These are phyloP conservation scores for Sporothrix protearum DNA, from an alignment of 2,329 filamentous ascomycete genomes.

Conservation along the genomic window DNA sequence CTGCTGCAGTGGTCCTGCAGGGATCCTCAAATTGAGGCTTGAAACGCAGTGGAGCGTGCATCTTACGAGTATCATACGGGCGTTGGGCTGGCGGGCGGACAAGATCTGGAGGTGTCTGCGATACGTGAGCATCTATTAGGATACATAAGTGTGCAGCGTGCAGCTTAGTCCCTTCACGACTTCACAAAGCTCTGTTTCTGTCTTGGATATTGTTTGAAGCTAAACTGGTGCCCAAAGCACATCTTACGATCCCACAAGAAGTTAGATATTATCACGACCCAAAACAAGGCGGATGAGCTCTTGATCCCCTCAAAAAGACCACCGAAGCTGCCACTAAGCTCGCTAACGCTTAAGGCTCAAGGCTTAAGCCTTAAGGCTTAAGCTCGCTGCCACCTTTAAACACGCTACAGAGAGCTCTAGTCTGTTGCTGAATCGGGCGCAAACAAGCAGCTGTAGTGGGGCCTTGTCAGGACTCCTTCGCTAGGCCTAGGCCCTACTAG, in stretches of 20 bases:
- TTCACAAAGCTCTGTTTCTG: not conserved
- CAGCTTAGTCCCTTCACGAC: not conserved
- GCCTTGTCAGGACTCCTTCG: not conserved
- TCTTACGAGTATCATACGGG: not conserved
- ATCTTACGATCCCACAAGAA: not conserved
- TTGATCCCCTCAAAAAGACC: not conserved
- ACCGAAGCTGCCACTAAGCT: not conserved
- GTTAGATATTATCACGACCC: not conserved
- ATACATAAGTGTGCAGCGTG: no score
- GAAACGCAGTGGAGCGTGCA: not conserved
- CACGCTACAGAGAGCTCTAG: not conserved
- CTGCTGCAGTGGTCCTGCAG: not conserved
- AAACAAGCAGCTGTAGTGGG: conserved; percentile 11
- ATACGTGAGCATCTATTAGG: not conserved
- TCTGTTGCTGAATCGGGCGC: conserved; percentile 3
- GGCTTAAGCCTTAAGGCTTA: no score
- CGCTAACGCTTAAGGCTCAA: not conserved
- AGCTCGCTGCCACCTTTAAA: not conserved
- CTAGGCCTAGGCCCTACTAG: no score
- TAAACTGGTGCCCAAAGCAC: not conserved
- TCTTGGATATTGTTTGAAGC: not conserved
- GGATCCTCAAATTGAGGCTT: conserved; percentile 2
- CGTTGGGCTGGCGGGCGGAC: not conserved
- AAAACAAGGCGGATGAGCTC: not conserved
- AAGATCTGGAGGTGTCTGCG: not conserved